Conservation (phyloP, 768 basidiomycete genomes). For the Melanogaster broomeanus region DNA sequence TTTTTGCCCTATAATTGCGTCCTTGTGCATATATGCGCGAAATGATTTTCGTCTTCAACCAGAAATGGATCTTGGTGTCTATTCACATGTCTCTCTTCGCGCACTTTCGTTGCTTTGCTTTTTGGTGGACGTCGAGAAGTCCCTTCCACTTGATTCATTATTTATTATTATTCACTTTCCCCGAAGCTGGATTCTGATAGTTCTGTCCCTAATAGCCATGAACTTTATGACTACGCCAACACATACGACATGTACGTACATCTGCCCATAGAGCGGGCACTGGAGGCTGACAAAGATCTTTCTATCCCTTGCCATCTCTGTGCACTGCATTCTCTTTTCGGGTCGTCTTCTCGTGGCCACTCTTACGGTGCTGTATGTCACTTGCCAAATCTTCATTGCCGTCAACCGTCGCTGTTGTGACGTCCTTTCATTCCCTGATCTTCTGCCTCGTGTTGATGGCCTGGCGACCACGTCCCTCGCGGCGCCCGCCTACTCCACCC, state of each 20-base stretch:
- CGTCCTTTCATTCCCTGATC: not conserved
- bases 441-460: not conserved
- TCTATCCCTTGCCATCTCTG: not conserved
- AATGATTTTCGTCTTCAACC: not conserved
- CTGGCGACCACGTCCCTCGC: not conserved
- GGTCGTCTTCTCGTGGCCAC: not conserved
- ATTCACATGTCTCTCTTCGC: no score
- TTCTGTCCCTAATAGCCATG: slow-evolving; percentile 53
- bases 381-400: not conserved
- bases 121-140: not conserved
- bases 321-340: not conserved
- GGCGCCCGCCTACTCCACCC: not conserved
- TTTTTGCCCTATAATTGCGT: not conserved
- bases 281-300: slow-evolving; percentile 4
- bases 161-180: no score
- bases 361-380: not conserved
- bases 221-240: slow-evolving; percentile 73
- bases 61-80: no score
- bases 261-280: not conserved
- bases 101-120: not conserved
- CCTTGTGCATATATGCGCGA: not conserved
- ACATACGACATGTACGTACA: slow-evolving; percentile 61
- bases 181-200: not conserved
- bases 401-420: not conserved
- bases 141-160: not conserved